Evolutionary conservation across 2,329 filamentous ascomycete species (phyloP), one percentile per base, ranked within the genome.

Genomic region (Didymella exigua): DNA sequence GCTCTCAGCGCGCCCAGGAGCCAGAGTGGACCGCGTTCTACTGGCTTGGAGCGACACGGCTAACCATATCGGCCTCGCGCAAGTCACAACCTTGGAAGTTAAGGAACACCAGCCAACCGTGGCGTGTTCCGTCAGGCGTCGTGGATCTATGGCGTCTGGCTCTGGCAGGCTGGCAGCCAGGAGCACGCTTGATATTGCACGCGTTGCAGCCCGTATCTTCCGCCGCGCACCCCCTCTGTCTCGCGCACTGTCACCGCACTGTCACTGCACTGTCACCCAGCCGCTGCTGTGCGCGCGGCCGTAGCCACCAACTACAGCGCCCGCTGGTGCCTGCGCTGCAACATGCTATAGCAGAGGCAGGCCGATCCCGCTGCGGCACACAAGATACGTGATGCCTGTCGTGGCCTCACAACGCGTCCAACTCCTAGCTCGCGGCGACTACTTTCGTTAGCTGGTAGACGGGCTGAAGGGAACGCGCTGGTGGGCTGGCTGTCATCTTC

Each of bases 181-280:
- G 68, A 72, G 70, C 70, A 71, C 67, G 67, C 68, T 65, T 59
- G 61, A 56, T 58, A 55, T 61, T 57, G 65, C 57, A 54, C 52
- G 52, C 52, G 52, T 49, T 45, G 52, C 26, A 54, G 45, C 58
- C 61, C 61, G 65, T 60, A 54, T 59, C 58, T 62, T 59, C 59
- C 62, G 59, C 61, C 49, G 47, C 41, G 44, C 45, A 49, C 53
- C 54, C 48, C 44, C 46, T 41, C 52, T 46, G 52, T 49, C 29
- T 44, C 44, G 56, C 55, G 38, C 48, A 60, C 58, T 52, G 44
- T 56, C 49, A 41, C 52, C 47, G 38, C 47, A 60, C 59, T 52
- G 44, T 56, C 49, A 41, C 52, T 44, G 38, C 47, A 60, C 59
- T 52, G 44, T 57, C 49, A 42, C 52, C 49, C 56, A 49, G 40